Evolutionary conservation across 2,329 filamentous ascomycete genomes (phyloP).

Genomic region (Nemania abortiva): DNA sequence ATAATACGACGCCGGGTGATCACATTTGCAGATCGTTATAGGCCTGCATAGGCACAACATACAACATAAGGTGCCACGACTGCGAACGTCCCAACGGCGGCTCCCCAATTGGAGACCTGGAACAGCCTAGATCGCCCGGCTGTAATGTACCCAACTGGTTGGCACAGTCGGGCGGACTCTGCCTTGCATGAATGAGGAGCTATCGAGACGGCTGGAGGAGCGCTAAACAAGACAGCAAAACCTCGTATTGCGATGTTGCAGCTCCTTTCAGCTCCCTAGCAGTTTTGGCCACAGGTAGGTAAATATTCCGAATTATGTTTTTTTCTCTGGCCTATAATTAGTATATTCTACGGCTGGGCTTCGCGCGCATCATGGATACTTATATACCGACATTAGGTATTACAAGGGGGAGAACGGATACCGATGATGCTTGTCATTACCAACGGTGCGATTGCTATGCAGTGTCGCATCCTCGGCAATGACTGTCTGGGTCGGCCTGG

Average conservation of each 20-base stretch:
- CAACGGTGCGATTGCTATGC: neutral
- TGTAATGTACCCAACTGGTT: conserved; percentile 18
- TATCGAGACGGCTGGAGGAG: neutral
- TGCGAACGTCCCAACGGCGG: conserved; percentile 10
- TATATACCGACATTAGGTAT: neutral
- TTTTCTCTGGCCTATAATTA: conserved; percentile 10
- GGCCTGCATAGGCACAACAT: neutral
- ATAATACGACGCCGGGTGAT: conserved; percentile 27
- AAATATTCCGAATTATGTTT: neutral
- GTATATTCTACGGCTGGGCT: neutral
- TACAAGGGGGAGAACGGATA: neutral
- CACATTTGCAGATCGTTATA: conserved; percentile 32
- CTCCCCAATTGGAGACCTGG: conserved; percentile 15
- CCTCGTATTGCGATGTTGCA: conserved; percentile 8
- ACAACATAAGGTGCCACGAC: conserved; percentile 3
- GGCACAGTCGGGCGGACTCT: conserved; percentile 1
- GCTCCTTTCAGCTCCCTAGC: neutral
- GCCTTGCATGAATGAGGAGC: neutral
- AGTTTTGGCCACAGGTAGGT: neutral
- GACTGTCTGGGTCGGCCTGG: neutral
- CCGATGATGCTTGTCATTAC: neutral
- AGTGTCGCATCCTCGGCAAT: neutral
- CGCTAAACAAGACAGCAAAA: neutral
- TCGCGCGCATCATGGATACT: neutral
- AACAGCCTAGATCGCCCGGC: conserved; percentile 27